Base-by-base conservation (phyloP, 148 eudicot species). In the Rhododendron vialii region DNA sequence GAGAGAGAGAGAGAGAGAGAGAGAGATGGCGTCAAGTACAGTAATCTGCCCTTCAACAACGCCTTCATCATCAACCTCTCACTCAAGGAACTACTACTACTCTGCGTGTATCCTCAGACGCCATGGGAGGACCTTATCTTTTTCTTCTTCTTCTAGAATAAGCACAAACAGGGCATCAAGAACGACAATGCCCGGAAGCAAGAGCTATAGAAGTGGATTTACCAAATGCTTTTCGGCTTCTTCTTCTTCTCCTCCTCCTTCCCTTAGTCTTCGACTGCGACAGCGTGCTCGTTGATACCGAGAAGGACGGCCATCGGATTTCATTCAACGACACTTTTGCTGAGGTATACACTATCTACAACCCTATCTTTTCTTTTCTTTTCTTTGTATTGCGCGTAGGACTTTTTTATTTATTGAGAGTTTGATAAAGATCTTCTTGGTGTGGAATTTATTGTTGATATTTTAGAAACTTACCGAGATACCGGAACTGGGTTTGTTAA, bases 241-340 rank as follows among this genome's bases (percentile, higher is more conserved):
- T 83, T 80, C 88, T 69, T 0, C 76, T 80, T 17, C 55, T 65
- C 26, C 71, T 63, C 76, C 76, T 71, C 57, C 92, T 24, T 84
- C 97, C 85, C 90, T 85, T 30, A 12, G 20, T 35, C 82, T 91
- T 84, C 87, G 99, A 95, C 78, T 95, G 99, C 82, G 99, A 97
- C 84, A 98, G 98, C 73, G 99, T 98, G 48, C 96, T 95, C 75
- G 99, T 95, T 20, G 99, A 98, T 86, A 98, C 99, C 13, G 98
- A 98, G 88, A 95, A 90, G 84, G 98, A 95, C 88, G 99, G 99
- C 35, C 99, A 98, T 63, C 90, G 99, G 78, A 90, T 98, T 88
- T 98, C 99, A 13, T 94, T 98, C 90, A 95, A 97, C 74, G 99
- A 97, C 50, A 94, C 99, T 55, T 97, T 97, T 84, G 84, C 95